phyloP scores from a whole-genome alignment of 2,329 filamentous ascomycete genomes.

The Hypoxylon sp. region DNA sequence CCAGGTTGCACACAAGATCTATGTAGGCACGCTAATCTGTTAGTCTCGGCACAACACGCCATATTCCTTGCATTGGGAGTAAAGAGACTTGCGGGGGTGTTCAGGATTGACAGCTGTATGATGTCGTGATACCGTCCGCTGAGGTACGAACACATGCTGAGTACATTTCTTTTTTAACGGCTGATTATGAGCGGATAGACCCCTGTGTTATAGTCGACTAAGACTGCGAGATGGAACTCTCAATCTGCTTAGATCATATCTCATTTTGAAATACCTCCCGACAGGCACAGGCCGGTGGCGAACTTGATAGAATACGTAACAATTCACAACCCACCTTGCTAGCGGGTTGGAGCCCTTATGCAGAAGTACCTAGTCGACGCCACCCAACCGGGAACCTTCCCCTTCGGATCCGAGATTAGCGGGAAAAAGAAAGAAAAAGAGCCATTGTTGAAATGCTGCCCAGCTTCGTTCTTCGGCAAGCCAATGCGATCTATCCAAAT shows the following conservation, averaged over 20 bases:
- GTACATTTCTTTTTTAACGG: slow-evolving; percentile 11
- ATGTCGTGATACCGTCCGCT: slow-evolving; percentile 16
- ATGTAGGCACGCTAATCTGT: slow-evolving; percentile 15
- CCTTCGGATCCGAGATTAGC: slow-evolving; percentile 32
- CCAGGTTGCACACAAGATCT: slow-evolving; percentile 21
- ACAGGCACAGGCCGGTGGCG: not conserved
- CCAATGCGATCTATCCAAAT: slow-evolving; percentile 19
- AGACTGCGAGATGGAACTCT: slow-evolving; percentile 1
- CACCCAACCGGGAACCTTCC: slow-evolving; percentile 22
- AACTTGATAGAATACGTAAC: slow-evolving; percentile 20
- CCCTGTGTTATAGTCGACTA: not conserved
- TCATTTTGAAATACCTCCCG: slow-evolving; percentile 7
- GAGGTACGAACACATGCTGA: not conserved
- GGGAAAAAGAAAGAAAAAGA: slow-evolving; percentile 5
- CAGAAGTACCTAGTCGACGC: slow-evolving; percentile 27
- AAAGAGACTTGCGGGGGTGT: slow-evolving; percentile 20
- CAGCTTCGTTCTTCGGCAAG: slow-evolving; percentile 6
- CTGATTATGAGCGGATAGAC: slow-evolving; percentile 2
- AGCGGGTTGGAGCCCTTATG: slow-evolving; percentile 25
- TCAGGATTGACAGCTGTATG: slow-evolving; percentile 15
- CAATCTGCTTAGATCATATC: slow-evolving; percentile 1
- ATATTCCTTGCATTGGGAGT: not conserved
- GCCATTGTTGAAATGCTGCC: not conserved
- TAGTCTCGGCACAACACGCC: slow-evolving; percentile 10
- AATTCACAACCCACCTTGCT: slow-evolving; percentile 10